A percentile compares a stretch with the other conserved stretches of the same genome.
phyloP scores from a whole-genome alignment of 2,329 filamentous ascomycete species.

The Paramyrothecium sp. region DNA sequence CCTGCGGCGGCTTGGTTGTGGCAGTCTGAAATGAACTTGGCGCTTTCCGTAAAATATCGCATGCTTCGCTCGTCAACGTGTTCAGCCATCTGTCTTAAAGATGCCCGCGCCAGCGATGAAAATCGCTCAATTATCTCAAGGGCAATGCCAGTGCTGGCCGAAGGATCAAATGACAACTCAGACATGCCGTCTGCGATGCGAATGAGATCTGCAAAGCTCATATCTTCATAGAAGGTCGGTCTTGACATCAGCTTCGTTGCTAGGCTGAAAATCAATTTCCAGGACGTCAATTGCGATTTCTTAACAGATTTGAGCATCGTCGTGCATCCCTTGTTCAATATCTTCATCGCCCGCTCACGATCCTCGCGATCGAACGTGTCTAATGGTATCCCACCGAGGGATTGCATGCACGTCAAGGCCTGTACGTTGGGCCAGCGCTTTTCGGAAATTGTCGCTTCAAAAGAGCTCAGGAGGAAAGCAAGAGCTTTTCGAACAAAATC shows the following conservation, averaged over 20 bases:
- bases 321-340: constrained; percentile 24
- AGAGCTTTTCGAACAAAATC: constrained; percentile 29
- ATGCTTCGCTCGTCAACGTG: constrained; percentile 40
- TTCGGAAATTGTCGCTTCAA: constrained; percentile 25
- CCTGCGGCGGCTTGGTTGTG: constrained; percentile 7
- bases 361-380: constrained; percentile 40
- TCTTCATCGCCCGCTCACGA: constrained; percentile 41
- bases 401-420: constrained; percentile 27
- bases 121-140: constrained; percentile 32
- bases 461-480: constrained; percentile 25
- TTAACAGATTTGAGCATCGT: constrained; percentile 21
- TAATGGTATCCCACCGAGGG: constrained; percentile 30
- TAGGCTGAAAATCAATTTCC: constrained; percentile 40
- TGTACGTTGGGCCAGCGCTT: constrained; percentile 28
- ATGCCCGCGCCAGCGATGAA: constrained; percentile 25
- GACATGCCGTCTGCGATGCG: constrained; percentile 31
- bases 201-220: constrained; percentile 37
- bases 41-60: constrained; percentile 33
- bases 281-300: constrained; percentile 23
- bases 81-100: constrained; percentile 42
- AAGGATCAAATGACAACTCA: constrained; percentile 18
- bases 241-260: constrained; percentile 48
- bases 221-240: constrained; percentile 49
- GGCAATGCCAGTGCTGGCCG: constrained; percentile 19
- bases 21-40: constrained; percentile 21